Evolutionary conservation across 768 basidiomycete genomes (phyloP), one percentile per base, ranked within the genome.

Genomic region (Paxillus involutus): DNA sequence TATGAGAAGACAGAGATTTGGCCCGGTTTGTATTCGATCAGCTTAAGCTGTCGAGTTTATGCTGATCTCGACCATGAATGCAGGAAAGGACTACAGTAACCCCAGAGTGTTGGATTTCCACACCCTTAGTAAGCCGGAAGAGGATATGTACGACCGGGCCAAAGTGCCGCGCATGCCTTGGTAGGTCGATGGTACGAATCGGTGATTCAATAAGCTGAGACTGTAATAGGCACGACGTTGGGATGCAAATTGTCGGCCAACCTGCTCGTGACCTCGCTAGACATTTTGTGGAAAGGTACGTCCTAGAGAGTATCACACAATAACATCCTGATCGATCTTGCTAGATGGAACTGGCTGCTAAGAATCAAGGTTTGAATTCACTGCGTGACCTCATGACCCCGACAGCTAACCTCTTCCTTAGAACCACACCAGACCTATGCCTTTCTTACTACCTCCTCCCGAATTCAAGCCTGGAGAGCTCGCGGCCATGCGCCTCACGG

Each of bases 101-200:
- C 89, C 90, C 39, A 85, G 97, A 16, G 75, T 95, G 10, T 71
- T 76, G 44, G 97, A 98, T 71, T 98, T 95, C 69, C 82, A 90
- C 58, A 81, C 80, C 1, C 79, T 99, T 47, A 80, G 86, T 66
- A 97, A 95, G 68, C 95, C 95, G 0, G 83, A 89, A 44, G 93
- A 98, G 59, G 93, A 98, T 65, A 92, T 96, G 89, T 94, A 96
- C 62, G 95, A 99, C 63, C 84, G 97, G 33, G 71, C 78, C 7
- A 96, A 88, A 69, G 80, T 91, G 17, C 91, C 94, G 6, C 80
- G 97, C 46, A 98, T 98, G 94, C 94, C 97, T 29, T 99, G 96
- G 95, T 94, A 64, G 54, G 83, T 21, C 14, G 33, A 65, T 44
- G n/a, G 12, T 11, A 13, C 6, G 9, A 40, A 16, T 51, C 52